These are phyloP conservation scores for Angophora floribunda DNA, from an alignment of 345 rosid genomes.

Conservation along the genomic window DNA sequence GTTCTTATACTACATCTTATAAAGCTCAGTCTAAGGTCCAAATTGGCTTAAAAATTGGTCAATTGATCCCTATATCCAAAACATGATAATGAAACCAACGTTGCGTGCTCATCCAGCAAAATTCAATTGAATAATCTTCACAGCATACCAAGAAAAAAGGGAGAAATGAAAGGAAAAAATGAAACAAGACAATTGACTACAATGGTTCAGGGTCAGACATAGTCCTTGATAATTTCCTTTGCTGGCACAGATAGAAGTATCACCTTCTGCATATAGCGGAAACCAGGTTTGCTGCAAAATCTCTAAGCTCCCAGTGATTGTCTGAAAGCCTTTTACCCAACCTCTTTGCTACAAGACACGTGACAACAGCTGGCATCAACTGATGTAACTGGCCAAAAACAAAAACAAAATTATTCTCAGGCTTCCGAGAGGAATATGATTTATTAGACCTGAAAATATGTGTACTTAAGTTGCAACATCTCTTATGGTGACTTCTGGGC, in stretches of 20 bases:
- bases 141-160: neutral
- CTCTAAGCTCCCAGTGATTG: conserved; percentile 98
- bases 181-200: neutral
- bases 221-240: neutral
- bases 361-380: conserved; percentile 98
- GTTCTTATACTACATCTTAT: neutral
- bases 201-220: neutral
- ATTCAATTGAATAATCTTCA: neutral
- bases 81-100: neutral
- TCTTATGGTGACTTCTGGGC: neutral
- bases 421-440: conserved; percentile 2
- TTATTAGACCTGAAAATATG: neutral
- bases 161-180: neutral
- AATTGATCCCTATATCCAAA: neutral
- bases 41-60: neutral
- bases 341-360: conserved; percentile 92
- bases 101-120: neutral
- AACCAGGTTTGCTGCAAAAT: conserved; percentile 75
- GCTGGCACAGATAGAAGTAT: conserved; percentile 4
- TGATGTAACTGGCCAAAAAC: conserved; percentile 79
- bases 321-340: conserved; percentile 85
- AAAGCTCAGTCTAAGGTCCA: neutral
- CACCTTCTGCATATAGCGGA: conserved; percentile 92
- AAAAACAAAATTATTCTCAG: conserved; percentile 12
- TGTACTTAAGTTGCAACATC: neutral